These are phyloP conservation scores for Lecanosticta acicola DNA, from an alignment of 2,329 filamentous ascomycete genomes.

Conservation along the genomic window DNA sequence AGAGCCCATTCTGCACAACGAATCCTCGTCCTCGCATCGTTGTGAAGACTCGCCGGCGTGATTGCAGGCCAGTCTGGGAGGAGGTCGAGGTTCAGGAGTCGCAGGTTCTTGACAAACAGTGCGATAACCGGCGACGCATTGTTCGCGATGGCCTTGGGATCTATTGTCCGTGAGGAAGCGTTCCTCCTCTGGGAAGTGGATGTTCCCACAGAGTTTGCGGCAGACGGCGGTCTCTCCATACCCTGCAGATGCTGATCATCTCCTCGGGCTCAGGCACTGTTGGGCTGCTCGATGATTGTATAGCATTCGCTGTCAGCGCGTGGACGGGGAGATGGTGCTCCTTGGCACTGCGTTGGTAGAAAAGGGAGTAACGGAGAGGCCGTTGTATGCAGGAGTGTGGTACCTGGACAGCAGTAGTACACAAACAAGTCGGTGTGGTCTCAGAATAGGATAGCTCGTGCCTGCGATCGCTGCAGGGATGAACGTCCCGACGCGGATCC, in stretches of 20 bases:
- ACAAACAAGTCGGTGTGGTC: neutral
- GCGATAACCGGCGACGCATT: slow-evolving; percentile 38
- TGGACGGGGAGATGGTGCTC: too few species aligned
- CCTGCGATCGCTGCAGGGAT: neutral
- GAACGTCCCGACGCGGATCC: neutral
- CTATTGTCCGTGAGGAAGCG: neutral
- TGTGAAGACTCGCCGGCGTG: slow-evolving; percentile 61
- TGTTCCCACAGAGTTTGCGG: neutral
- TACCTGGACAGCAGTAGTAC: neutral
- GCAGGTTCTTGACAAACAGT: slow-evolving; percentile 77
- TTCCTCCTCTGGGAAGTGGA: neutral
- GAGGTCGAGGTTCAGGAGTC: slow-evolving; percentile 72
- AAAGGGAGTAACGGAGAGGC: neutral
- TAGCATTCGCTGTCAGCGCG: too few species aligned
- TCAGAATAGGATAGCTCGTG: neutral
- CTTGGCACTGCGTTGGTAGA: neutral
- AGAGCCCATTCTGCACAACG: slow-evolving; percentile 83
- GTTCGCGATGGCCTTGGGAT: neutral
- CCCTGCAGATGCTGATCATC: too few species aligned
- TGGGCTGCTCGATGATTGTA: neutral
- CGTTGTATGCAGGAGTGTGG: neutral
- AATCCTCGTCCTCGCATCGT: slow-evolving; percentile 69
- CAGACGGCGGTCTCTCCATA: slow-evolving; percentile 6
- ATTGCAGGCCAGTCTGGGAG: slow-evolving; percentile 76
- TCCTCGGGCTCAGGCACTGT: neutral